Base-by-base conservation (phyloP, 2,329 filamentous ascomycete genomes). In the Akanthomyces uredinophilus region DNA sequence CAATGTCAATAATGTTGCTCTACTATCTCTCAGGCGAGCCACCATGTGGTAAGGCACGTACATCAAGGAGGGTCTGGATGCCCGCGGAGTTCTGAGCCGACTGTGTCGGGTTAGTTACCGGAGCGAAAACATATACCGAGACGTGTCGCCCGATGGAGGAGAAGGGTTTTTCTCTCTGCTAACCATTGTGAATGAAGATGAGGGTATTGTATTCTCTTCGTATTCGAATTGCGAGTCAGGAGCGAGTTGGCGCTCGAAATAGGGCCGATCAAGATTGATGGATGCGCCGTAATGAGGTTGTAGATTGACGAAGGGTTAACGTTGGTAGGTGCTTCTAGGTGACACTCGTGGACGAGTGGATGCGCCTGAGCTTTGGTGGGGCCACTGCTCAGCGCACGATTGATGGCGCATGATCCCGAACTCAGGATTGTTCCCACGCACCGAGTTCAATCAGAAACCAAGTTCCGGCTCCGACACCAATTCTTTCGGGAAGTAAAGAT, bases 11-110 rank as follows among this genome's bases (percentile, higher is more conserved):
- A 68, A 65, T 11, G 37, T 24, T 18, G 11, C 24, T n/a, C 27
- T 13, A 39, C 0, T 2, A 50, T 20, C 7, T 50, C 16, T 27
- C 14, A 52, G 24, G 5, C 1, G 13, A 29, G 0, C 32, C 5
- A 1, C 18, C 8, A 13, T 60, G 27, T 27, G n/a, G n/a, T n/a
- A 3, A 35, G 27, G 24, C 2, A 74, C 89, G 72, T 89, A 99
- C 95, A 80, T 98, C 95, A 80, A 99, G 92, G 73, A 99, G 88
- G 74, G 94, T 98, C 81, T 98, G 94, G 76, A 99, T 99, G 78
- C 95, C 95, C 73, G 91, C 89, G 68, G 95, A 98, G 83, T 98
- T 98, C 81, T 98, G 95, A 74, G 94, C 95, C 76, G 95, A 95
- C 94, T 98, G 73, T 70, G 66, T 58, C 61, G 63, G 54, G 64